These are phyloP conservation scores for Gyromitra esculenta DNA, from an alignment of 2,329 filamentous ascomycete species.

Conservation along the genomic window DNA sequence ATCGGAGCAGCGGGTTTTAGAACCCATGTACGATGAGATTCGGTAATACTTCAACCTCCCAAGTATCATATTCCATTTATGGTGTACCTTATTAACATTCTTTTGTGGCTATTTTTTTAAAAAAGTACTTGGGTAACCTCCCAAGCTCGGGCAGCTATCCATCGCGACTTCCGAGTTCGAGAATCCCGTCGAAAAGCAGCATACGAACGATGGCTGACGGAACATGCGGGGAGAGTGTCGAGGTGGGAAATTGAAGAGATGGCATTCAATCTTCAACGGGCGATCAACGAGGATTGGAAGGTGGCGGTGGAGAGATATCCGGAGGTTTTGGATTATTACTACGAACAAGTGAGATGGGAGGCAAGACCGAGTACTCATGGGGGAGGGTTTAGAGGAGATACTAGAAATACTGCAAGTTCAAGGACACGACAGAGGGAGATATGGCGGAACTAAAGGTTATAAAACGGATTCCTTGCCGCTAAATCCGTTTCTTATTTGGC, in stretches of 20 bases:
- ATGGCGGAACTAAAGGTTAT: constrained; percentile 42
- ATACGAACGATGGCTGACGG: constrained; percentile 65
- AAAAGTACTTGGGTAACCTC: constrained; percentile 71
- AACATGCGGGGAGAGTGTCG: constrained; percentile 62
- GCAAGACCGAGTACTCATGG: constrained; percentile 6
- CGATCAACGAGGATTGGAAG: constrained; percentile 82
- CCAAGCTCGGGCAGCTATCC: constrained; percentile 74
- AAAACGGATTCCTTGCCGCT: background rate
- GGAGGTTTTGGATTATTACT: constrained; percentile 84
- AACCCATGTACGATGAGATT: constrained; percentile 70
- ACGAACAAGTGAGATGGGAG: constrained; percentile 72
- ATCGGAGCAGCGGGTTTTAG: constrained; percentile 73
- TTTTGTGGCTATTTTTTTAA: constrained; percentile 46
- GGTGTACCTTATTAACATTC: background rate
- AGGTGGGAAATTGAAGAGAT: constrained; percentile 71
- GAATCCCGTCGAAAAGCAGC: constrained; percentile 70
- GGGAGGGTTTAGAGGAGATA: constrained; percentile 5
- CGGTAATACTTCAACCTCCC: constrained; percentile 63
- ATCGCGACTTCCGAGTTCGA: constrained; percentile 71
- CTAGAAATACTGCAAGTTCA: constrained; percentile 10
- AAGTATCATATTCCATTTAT: constrained; percentile 6
- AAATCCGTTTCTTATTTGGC: background rate
- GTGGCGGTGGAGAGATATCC: constrained; percentile 78
- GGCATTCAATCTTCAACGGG: constrained; percentile 73
- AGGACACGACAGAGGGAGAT: constrained; percentile 36